Percentiles rank a stretch among this genome's conserved stretches.
These are phyloP conservation scores for Suillus paluster DNA, from an alignment of 768 basidiomycete genomes.

Conservation along the genomic window DNA sequence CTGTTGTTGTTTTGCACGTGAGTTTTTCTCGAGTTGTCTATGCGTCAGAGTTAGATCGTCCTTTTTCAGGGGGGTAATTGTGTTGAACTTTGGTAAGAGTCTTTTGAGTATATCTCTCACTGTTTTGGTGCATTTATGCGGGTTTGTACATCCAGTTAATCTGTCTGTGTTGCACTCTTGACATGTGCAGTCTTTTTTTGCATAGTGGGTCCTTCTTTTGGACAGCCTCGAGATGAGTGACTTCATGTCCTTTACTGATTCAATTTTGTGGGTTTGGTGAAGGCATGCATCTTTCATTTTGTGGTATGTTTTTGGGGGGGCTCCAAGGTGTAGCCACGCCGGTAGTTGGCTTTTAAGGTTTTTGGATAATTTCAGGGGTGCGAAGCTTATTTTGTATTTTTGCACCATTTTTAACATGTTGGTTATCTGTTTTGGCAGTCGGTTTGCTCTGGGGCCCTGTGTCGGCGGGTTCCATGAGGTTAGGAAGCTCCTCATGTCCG, in stretches of 20 bases:
- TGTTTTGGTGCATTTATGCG: conserved; percentile 25
- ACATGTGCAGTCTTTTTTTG: conserved; percentile 4
- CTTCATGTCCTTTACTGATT: neutral
- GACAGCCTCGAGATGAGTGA: too few species aligned
- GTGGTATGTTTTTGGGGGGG: neutral
- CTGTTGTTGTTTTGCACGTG: neutral
- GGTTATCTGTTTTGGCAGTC: neutral
- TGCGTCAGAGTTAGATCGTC: conserved; percentile 11
- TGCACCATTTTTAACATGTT: conserved; percentile 13
- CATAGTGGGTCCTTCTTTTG: neutral
- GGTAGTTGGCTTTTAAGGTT: conserved; percentile 8
- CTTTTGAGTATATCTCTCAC: neutral
- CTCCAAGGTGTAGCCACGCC: conserved; percentile 17
- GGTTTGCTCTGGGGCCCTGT: neutral
- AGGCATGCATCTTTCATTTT: conserved; percentile 8
- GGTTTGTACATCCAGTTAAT: neutral
- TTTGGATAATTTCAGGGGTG: neutral
- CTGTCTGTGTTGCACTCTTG: conserved; percentile 3
- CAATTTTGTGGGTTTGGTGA: conserved; percentile 1
- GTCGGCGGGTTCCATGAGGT: conserved; percentile 11
- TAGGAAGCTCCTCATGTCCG: conserved; percentile 6
- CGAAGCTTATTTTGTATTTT: conserved; percentile 3
- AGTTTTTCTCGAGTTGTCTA: conserved; percentile 8
- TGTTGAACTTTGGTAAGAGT: neutral
- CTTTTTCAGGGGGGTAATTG: neutral